A percentile compares a stretch with the other conserved stretches of the same genome.
These are phyloP conservation scores for Salvia hispanica DNA, from an alignment of 257 asterid genomes.

Conservation along the genomic window DNA sequence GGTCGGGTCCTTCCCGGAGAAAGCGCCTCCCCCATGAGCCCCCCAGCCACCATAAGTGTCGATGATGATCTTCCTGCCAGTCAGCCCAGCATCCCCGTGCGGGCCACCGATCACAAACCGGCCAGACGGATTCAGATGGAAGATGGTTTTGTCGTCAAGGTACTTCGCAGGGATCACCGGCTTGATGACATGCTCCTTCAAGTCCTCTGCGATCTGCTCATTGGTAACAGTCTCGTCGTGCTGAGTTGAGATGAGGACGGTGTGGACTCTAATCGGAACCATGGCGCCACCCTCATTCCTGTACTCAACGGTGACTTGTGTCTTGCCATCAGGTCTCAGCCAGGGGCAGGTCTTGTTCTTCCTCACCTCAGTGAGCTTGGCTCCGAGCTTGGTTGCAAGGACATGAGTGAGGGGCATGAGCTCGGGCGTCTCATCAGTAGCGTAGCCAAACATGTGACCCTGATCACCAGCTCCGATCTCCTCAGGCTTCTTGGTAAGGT, in stretches of 20 bases:
- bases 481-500: slow-evolving; percentile 87
- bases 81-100: slow-evolving; percentile 90
- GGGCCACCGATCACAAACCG: slow-evolving; percentile 92
- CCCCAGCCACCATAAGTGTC: slow-evolving; percentile 97
- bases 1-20: slow-evolving; percentile 89
- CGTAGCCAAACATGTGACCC: slow-evolving; percentile 93
- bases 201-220: slow-evolving; percentile 66
- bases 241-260: slow-evolving; percentile 88
- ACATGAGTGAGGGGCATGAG: slow-evolving; percentile 94
- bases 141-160: slow-evolving; percentile 81
- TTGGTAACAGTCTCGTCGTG: slow-evolving; percentile 88
- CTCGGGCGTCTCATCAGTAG: slow-evolving; percentile 89
- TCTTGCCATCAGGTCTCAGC: slow-evolving; percentile 91
- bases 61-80: slow-evolving; percentile 83
- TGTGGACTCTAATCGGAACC: slow-evolving; percentile 88
- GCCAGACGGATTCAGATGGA: slow-evolving; percentile 91
- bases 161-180: slow-evolving; percentile 80
- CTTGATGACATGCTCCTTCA: slow-evolving; percentile 82
- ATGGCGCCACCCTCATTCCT: slow-evolving; percentile 75
- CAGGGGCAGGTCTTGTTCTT: slow-evolving; percentile 87
- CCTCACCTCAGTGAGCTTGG: slow-evolving; percentile 88
- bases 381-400: slow-evolving; percentile 91
- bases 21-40: slow-evolving; percentile 94
- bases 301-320: slow-evolving; percentile 91
- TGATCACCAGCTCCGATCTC: slow-evolving; percentile 98